Percentiles rank a stretch among this genome's conserved stretches.
Evolutionary conservation across 208 protist species (phyloP).

Genomic region (Trichomonas tenax): DNA sequence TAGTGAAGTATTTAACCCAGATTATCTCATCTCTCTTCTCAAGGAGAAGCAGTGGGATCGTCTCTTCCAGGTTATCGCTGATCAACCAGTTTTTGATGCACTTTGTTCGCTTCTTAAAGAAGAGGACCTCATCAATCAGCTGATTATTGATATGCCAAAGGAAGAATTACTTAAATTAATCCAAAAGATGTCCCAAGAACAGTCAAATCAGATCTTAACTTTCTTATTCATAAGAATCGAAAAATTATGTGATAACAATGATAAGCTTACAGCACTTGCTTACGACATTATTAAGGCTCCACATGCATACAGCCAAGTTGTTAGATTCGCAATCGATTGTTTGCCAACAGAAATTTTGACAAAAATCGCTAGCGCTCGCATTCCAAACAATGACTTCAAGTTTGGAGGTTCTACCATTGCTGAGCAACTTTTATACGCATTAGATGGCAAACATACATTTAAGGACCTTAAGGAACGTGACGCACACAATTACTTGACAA

Average conservation of each 20-base stretch:
- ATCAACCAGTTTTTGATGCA: background rate
- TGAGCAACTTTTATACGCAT: background rate
- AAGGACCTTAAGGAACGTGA: background rate
- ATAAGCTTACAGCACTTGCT: background rate
- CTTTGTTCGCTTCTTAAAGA: background rate
- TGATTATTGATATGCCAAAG: background rate
- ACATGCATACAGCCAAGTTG: background rate
- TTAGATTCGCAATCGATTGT: background rate
- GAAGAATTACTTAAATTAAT: background rate
- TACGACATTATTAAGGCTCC: background rate
- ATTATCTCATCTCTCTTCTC: background rate
- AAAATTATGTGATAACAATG: background rate
- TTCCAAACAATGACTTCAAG: background rate
- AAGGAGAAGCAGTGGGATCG: background rate
- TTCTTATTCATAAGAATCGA: background rate
- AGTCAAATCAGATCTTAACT: background rate
- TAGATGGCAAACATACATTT: background rate
- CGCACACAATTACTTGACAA: background rate
- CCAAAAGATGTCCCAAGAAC: background rate
- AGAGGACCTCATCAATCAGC: background rate
- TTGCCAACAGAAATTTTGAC: background rate
- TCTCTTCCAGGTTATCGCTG: background rate
- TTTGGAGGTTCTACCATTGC: background rate
- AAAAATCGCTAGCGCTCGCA: background rate
- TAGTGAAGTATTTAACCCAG: background rate